Evolutionary conservation across 2,329 filamentous ascomycete species (phyloP).

Genomic region (Penicillium palitans): DNA sequence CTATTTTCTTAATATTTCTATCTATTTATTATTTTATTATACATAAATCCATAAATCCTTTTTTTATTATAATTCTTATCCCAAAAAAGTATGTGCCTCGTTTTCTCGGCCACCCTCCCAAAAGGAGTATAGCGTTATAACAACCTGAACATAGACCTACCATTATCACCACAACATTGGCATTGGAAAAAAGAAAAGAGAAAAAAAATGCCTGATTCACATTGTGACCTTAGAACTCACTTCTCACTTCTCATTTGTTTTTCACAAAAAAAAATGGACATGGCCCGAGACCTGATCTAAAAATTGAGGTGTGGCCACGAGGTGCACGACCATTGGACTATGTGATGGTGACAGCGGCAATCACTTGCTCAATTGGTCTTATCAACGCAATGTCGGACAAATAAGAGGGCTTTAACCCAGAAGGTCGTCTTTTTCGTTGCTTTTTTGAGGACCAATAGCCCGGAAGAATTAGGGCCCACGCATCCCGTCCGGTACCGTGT

Average conservation of each 20-base stretch:
- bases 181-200: neutral
- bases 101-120: neutral
- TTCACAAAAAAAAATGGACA: neutral
- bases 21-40: neutral
- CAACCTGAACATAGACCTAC: neutral
- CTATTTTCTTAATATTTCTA: neutral
- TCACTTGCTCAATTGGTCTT: slow-evolving; percentile 26
- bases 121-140: neutral
- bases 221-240: neutral
- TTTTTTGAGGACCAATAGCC: slow-evolving; percentile 2
- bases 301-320: slow-evolving; percentile 23
- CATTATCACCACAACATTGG: neutral
- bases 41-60: neutral
- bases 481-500: neutral
- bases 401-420: slow-evolving; percentile 5
- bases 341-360: slow-evolving; percentile 27
- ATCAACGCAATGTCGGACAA: slow-evolving; percentile 16
- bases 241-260: neutral
- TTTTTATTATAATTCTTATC: neutral
- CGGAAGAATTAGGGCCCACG: neutral
- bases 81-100: neutral
- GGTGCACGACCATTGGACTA: slow-evolving; percentile 22
- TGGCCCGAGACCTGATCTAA: slow-evolving; percentile 3
- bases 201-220: neutral
- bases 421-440: neutral